phyloP scores from a whole-genome alignment of 495 filamentous ascomycete genomes.

The Neohortaea acidophila region DNA sequence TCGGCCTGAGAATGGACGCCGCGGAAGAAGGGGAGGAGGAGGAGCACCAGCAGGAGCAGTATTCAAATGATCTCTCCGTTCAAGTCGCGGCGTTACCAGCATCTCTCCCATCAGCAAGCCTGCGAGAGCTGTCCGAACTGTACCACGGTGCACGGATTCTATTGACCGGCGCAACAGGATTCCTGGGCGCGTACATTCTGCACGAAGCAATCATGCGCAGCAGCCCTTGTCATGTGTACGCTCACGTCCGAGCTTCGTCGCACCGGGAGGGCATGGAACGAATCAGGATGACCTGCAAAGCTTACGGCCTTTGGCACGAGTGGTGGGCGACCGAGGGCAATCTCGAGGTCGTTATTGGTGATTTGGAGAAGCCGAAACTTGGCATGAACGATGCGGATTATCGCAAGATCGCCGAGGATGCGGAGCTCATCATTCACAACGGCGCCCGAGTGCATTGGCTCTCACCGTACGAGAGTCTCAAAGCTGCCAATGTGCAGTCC shows the following conservation, averaged over 20 bases:
- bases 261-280: slow-evolving; percentile 36
- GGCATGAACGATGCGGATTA: slow-evolving; percentile 50
- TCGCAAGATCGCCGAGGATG: slow-evolving; percentile 45
- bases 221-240: slow-evolving; percentile 51
- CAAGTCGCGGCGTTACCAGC: slow-evolving; percentile 7
- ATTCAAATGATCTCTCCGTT: slow-evolving; percentile 20
- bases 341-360: slow-evolving; percentile 53
- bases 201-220: slow-evolving; percentile 52
- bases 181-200: slow-evolving; percentile 72
- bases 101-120: slow-evolving; percentile 21
- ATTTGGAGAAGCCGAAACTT: slow-evolving; percentile 54
- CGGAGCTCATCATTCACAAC: slow-evolving; percentile 79
- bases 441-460: slow-evolving; percentile 74
- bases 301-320: slow-evolving; percentile 70
- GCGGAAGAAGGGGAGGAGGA: slow-evolving; percentile 16
- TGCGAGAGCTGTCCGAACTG: slow-evolving; percentile 52
- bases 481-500: slow-evolving; percentile 61
- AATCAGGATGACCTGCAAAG: slow-evolving; percentile 37
- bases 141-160: slow-evolving; percentile 43
- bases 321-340: slow-evolving; percentile 40
- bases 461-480: slow-evolving; percentile 59
- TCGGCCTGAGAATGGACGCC: slow-evolving; percentile 22
- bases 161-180: slow-evolving; percentile 83
- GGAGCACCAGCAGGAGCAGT: slow-evolving; percentile 15
- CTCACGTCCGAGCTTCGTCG: slow-evolving; percentile 57